Evolutionary conservation across 2,329 filamentous ascomycete species (phyloP).

Genomic region (Cladobotryum mycophilum): DNA sequence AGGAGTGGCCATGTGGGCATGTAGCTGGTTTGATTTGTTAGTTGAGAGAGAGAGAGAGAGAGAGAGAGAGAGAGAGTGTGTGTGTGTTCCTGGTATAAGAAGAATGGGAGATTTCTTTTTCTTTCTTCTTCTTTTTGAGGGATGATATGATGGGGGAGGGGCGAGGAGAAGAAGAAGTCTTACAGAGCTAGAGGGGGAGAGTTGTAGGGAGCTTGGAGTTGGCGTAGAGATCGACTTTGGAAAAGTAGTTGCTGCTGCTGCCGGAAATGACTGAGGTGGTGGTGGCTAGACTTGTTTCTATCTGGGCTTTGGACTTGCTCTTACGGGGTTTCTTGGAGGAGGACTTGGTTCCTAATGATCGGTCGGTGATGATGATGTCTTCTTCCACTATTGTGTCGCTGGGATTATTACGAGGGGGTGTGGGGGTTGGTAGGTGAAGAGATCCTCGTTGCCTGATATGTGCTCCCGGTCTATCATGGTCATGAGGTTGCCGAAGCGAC

Average conservation of each 20-base stretch:
- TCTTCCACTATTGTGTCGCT: not conserved
- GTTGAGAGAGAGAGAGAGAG: too few species aligned
- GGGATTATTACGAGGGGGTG: not conserved
- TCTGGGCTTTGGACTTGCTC: slow-evolving; percentile 20
- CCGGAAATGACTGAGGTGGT: slow-evolving; percentile 10
- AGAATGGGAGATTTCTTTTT: too few species aligned
- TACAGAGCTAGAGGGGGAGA: slow-evolving; percentile 64
- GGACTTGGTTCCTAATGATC: not conserved
- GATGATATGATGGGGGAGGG: too few species aligned
- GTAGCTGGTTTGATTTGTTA: slow-evolving; percentile 45
- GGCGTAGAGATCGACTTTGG: slow-evolving; percentile 71
- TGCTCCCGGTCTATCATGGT: slow-evolving; percentile 64
- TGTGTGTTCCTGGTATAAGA: too few species aligned
- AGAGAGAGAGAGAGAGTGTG: too few species aligned
- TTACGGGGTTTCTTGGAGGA: not conserved
- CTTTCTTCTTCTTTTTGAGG: too few species aligned
- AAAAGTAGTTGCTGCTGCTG: slow-evolving; percentile 54
- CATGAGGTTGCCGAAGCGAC: slow-evolving; percentile 61
- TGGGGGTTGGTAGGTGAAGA: slow-evolving; percentile 36
- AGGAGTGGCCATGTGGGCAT: slow-evolving; percentile 71
- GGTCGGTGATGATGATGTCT: not conserved
- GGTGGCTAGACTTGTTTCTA: slow-evolving; percentile 13
- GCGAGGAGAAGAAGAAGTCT: too few species aligned
- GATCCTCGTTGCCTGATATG: slow-evolving; percentile 48
- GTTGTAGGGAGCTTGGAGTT: slow-evolving; percentile 68